phyloP scores from a whole-genome alignment of 2,329 filamentous ascomycete species.

The Neoascochyta sp. region DNA sequence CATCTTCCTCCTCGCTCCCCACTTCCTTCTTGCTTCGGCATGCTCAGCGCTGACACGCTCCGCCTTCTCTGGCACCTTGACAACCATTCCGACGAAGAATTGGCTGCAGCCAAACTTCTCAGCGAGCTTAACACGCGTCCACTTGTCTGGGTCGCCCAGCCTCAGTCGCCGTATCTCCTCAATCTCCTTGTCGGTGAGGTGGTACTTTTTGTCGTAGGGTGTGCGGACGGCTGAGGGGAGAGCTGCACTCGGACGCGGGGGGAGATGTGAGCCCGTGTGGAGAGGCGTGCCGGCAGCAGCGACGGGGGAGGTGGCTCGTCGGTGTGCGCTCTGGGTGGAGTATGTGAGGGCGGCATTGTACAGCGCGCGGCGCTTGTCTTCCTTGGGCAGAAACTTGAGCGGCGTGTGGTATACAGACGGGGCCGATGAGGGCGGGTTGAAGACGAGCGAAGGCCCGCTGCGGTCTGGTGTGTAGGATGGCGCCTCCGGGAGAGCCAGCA shows the following conservation, averaged over 20 bases:
- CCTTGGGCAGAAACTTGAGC: slow-evolving; percentile 58
- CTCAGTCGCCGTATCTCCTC: slow-evolving; percentile 58
- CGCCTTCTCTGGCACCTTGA: slow-evolving; percentile 43
- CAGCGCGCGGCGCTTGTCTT: slow-evolving; percentile 53
- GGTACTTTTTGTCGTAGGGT: slow-evolving; percentile 57
- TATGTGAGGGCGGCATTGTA: slow-evolving; percentile 36
- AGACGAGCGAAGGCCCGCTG: slow-evolving; percentile 43
- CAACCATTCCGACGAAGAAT: slow-evolving; percentile 60
- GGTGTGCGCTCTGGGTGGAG: slow-evolving; percentile 18
- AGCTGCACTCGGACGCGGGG: slow-evolving; percentile 22
- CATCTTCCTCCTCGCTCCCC: slow-evolving; percentile 57
- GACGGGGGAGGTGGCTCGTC: slow-evolving; percentile 20
- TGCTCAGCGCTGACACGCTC: slow-evolving; percentile 46
- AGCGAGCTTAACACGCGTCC: slow-evolving; percentile 58
- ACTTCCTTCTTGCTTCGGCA: slow-evolving; percentile 55
- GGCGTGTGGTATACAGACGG: slow-evolving; percentile 64
- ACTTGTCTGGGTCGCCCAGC: slow-evolving; percentile 53
- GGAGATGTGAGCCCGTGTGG: slow-evolving; percentile 13
- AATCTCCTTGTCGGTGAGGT: slow-evolving; percentile 55
- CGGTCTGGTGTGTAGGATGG: slow-evolving; percentile 39
- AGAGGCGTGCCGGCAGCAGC: slow-evolving; percentile 32
- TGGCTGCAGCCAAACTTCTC: slow-evolving; percentile 61
- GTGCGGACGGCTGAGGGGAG: slow-evolving; percentile 50
- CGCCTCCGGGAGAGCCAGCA: slow-evolving; percentile 44
- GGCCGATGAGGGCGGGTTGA: slow-evolving; percentile 63